phyloP scores from a whole-genome alignment of 257 asterid genomes.

The Lycium barbarum region DNA sequence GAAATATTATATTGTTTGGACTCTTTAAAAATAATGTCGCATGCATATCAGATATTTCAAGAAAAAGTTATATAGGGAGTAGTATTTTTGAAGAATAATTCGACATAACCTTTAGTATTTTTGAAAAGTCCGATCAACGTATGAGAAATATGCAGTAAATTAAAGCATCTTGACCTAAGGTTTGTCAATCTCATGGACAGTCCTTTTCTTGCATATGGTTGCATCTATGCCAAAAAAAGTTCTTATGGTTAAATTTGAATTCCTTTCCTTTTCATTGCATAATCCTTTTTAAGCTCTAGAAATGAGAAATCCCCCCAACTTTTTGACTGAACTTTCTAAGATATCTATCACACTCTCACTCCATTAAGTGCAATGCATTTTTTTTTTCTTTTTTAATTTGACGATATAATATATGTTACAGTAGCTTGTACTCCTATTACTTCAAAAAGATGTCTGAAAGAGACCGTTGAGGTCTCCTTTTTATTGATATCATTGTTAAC shows the following conservation, averaged over 20 bases:
- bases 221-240: constrained; percentile 6
- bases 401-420: background rate
- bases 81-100: too few species aligned
- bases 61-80: too few species aligned
- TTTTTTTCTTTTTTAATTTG: background rate
- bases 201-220: background rate
- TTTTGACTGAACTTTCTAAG: constrained; percentile 22
- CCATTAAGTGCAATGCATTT: background rate
- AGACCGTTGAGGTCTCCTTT: constrained; percentile 29
- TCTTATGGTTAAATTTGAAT: constrained; percentile 20
- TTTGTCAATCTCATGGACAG: constrained; percentile 1
- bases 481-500: background rate
- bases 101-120: too few species aligned
- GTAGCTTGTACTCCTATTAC: background rate
- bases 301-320: background rate
- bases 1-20: too few species aligned
- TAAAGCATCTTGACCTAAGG: background rate
- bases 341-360: background rate
- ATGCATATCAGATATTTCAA: too few species aligned
- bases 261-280: constrained; percentile 42
- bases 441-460: background rate
- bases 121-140: too few species aligned
- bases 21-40: too few species aligned
- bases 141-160: too few species aligned
- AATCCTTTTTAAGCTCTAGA: constrained; percentile 34